phyloP scores from a whole-genome alignment of 2,329 filamentous ascomycete species.

The Colletotrichum orchidophilum region DNA sequence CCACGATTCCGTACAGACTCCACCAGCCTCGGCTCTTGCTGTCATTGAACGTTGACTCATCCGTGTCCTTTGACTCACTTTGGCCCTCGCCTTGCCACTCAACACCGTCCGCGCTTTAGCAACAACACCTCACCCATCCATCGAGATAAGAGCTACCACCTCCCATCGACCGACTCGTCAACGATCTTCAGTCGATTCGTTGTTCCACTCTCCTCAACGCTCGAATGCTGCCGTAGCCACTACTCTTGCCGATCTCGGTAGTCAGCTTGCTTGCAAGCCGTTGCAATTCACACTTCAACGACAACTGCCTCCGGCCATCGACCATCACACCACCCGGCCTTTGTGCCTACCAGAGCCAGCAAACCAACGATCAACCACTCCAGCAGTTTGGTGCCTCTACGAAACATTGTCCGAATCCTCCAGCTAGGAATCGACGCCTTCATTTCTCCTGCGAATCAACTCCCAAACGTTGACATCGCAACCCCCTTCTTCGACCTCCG shows the following conservation, averaged over 20 bases:
- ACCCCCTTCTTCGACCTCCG: conserved; percentile 13
- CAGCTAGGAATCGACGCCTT: conserved; percentile 41
- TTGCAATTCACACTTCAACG: conserved; percentile 24
- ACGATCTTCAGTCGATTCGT: conserved; percentile 13
- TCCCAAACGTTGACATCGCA: conserved; percentile 26
- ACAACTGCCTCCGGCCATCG: conserved; percentile 24
- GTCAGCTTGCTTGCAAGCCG: conserved; percentile 36
- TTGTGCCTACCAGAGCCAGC: conserved; percentile 21
- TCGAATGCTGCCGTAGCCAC: conserved; percentile 34
- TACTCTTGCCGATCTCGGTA: conserved; percentile 33
- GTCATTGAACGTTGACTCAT: conserved; percentile 21
- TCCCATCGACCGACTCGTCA: not conserved
- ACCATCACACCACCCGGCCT: conserved; percentile 3
- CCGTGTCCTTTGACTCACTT: conserved; percentile 31
- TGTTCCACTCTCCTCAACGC: conserved; percentile 1
- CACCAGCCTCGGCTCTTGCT: conserved; percentile 1
- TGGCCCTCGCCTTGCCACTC: conserved; percentile 17
- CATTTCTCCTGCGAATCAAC: conserved; percentile 28
- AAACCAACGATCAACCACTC: not conserved
- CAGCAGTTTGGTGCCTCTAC: not conserved
- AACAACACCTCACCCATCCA: conserved; percentile 3
- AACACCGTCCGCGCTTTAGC: not conserved
- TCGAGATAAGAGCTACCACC: conserved; percentile 9
- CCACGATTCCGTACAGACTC: conserved; percentile 3
- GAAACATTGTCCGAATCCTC: conserved; percentile 6